phyloP scores from a whole-genome alignment of 2,329 filamentous ascomycete genomes.

The Alternaria rosae region DNA sequence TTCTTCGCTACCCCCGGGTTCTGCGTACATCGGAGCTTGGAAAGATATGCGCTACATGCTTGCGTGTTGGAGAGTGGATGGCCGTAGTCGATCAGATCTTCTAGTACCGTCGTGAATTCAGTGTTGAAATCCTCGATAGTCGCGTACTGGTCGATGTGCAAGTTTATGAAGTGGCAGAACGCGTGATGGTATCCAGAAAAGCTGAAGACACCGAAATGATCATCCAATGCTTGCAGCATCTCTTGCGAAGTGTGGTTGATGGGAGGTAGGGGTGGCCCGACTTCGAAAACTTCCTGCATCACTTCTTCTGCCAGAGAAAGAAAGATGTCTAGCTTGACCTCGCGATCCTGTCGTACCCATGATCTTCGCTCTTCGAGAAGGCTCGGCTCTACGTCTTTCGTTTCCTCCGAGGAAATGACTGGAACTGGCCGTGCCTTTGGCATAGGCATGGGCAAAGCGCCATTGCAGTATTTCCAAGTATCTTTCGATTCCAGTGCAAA shows the following conservation, averaged over 20 bases:
- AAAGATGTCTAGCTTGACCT: conserved; percentile 48
- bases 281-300: conserved; percentile 48
- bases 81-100: conserved; percentile 46
- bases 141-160: conserved; percentile 45
- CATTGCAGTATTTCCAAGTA: conserved; percentile 46
- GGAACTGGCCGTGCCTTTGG: conserved; percentile 34
- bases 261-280: conserved; percentile 45
- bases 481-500: conserved; percentile 41
- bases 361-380: conserved; percentile 45
- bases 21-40: conserved; percentile 47
- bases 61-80: conserved; percentile 44
- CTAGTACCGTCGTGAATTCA: conserved; percentile 42
- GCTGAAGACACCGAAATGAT: conserved; percentile 36
- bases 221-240: conserved; percentile 43
- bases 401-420: conserved; percentile 23
- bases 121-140: conserved; percentile 45
- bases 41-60: conserved; percentile 49
- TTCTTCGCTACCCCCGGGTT: conserved; percentile 48
- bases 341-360: conserved; percentile 47
- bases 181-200: conserved; percentile 48
- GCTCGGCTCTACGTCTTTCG: conserved; percentile 36
- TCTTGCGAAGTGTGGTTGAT: conserved; percentile 41
- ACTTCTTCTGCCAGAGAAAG: conserved; percentile 47
- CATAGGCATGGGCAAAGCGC: conserved; percentile 44
- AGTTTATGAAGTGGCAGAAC: conserved; percentile 49